Evolutionary conservation across 805 yeast species (phyloP), one percentile per base, ranked within the genome.

Genomic region (Pichia nakasei): DNA sequence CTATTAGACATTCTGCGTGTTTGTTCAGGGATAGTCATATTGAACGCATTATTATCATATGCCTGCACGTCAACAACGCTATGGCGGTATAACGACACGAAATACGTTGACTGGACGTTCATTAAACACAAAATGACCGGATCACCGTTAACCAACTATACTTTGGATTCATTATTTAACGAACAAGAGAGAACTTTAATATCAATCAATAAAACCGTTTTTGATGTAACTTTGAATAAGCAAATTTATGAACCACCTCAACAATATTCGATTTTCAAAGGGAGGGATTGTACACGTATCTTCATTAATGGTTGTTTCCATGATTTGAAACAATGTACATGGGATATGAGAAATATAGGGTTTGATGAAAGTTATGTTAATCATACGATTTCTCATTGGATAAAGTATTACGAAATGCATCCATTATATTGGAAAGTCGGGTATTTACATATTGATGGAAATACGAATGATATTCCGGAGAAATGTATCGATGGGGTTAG

Each of bases 231-330:
- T 2, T 59, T 69, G 0, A 63, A 73, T 12, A 61, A 68, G 1
- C 62, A 56, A 6, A 61, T 78, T 2, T 83, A 83, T 56, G 84
- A 80, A 1, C 61, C 67, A 0, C 26, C 37, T 2, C 13, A 15
- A 17, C 6, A 53, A 27, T 83, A 83, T 56, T 53, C 66, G 9
- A 61, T 69, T 35, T 72, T 83, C 53, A 70, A 80, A 27, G 93
- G 91, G 1, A 64, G 64, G 36, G 93, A 83, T 58, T 75, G 78
- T 34, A 80, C 87, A 3, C 63, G 89, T 24, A 83, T 82, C 18
- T 80, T 73, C 52, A 79, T 74, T 4, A 82, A 86, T 1, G 89
- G 89, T 3, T 82, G 88, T 52, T 76, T 83, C 46, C 57, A 61
- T 35, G 67, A 68, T 29, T 58, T 53, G 15, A 75, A 73, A 29